Base-by-base conservation (phyloP, 148 eudicot species). In the Camellia granthamiana region DNA sequence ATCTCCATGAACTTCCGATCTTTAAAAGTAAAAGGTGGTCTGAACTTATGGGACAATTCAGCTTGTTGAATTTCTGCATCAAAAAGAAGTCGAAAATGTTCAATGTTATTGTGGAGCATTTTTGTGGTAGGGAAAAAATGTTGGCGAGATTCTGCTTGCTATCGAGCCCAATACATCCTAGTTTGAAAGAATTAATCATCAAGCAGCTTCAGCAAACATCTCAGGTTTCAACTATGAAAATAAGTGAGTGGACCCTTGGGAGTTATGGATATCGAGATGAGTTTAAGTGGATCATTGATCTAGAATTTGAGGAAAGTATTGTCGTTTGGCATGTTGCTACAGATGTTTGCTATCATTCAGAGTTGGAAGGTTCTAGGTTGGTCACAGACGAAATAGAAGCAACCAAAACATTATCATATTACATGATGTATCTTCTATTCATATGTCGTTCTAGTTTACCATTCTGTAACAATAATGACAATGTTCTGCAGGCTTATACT, bases 271-370 rank as follows among this genome's bases (percentile, higher is more conserved):
- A 6, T 5, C 3, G 2, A 5, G 42, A 10, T 21, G 47, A 38
- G 14, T 56, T 55, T 6, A 58, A 58, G 14, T 16, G 49, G 65
- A 74, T 7, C 10, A 58, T 38, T 5, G 23, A 58, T 3, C 3
- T 14, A 56, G 77, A 74, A 41, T 74, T 74, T 74, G 65, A 7
- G 4, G 64, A 41, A 42, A 41, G 64, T 58, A 41, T 74, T 41
- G 64, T 74, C 51, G 18, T 74, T 8, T 74, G 77, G 77, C 77
- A 74, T 13, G 18, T 58, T 41, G 77, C 64, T 16, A 74, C 77
- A 1, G 49, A 74, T 8, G 7, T 74, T 49, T 74, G 47, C 64
- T 74, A 56, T n/a, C 23, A 74, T 18, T 3, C 1, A 2, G 38
- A 30, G 38, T 30, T 30, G 38, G 77, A 74, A 38, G 15, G n/a